These are phyloP conservation scores for Immersiporthe knoxdaviesiana DNA, from an alignment of 2,329 filamentous ascomycete species.

Conservation along the genomic window DNA sequence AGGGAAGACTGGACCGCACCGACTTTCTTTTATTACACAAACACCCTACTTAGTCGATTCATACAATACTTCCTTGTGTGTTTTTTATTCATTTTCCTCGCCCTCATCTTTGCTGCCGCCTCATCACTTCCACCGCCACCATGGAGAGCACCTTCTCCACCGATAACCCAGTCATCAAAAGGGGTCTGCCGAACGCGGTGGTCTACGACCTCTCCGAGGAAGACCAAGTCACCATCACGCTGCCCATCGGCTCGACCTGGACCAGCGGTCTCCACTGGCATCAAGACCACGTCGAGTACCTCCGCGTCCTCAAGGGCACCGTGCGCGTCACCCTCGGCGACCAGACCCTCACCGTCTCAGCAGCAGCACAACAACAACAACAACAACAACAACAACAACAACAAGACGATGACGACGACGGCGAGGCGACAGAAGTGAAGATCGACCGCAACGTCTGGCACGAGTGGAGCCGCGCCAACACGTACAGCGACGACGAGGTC, in stretches of 20 bases:
- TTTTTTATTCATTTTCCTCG: neutral
- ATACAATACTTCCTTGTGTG: neutral
- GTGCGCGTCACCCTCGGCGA: conserved; percentile 36
- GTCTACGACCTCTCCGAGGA: conserved; percentile 41
- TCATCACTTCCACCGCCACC: too few relatives aligned
- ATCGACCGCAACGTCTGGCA: conserved; percentile 45
- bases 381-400: too few relatives aligned
- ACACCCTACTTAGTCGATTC: neutral
- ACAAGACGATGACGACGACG: too few relatives aligned
- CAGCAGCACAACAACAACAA: too few relatives aligned
- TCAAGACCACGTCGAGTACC: conserved; percentile 49
- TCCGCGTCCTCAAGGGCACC: conserved; percentile 46
- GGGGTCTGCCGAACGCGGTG: conserved; percentile 25
- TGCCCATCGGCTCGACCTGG: conserved; percentile 50
- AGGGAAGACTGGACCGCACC: neutral
- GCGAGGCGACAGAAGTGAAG: conserved; percentile 37
- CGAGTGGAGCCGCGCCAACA: conserved; percentile 49
- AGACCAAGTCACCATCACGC: conserved; percentile 46
- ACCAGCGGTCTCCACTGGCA: conserved; percentile 55
- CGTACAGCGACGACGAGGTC: conserved; percentile 38
- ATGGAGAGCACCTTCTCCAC: conserved; percentile 15
- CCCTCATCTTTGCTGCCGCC: neutral
- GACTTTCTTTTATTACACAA: neutral
- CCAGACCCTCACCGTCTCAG: conserved; percentile 30
- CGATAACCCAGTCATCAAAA: conserved; percentile 22